Conservation (phyloP, 805 yeast species). For the Suhomyces kilbournensis region DNA sequence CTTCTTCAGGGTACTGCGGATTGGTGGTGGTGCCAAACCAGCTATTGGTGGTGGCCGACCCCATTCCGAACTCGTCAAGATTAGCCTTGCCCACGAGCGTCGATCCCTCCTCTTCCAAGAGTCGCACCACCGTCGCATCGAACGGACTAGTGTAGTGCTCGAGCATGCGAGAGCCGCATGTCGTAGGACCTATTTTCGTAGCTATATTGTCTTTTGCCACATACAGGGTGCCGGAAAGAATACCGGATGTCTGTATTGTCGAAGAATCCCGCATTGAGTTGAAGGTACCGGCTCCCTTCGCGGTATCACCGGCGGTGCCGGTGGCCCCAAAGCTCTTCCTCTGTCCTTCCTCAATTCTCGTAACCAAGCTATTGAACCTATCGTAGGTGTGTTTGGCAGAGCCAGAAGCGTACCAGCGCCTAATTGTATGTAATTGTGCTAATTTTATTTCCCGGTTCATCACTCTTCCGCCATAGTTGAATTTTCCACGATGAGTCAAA, state of each 20-base stretch:
- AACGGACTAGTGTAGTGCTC: slow-evolving; percentile 67
- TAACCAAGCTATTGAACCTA: slow-evolving; percentile 1
- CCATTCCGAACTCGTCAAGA: slow-evolving; percentile 98
- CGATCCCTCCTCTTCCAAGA: slow-evolving; percentile 54
- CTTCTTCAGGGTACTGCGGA: slow-evolving; percentile 33
- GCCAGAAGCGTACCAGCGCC: neutral
- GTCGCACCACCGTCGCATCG: slow-evolving; percentile 67
- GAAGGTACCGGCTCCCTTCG: neutral
- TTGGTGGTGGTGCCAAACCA: slow-evolving; percentile 57
- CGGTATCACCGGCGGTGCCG: neutral
- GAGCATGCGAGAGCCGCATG: slow-evolving; percentile 74
- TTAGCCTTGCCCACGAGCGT: slow-evolving; percentile 75
- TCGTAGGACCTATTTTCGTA: slow-evolving; percentile 60
- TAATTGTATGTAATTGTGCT: neutral
- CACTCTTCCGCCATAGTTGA: neutral
- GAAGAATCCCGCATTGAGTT: neutral
- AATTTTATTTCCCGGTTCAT: neutral
- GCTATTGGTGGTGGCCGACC: slow-evolving; percentile 62
- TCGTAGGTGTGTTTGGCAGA: neutral
- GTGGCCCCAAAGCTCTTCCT: neutral
- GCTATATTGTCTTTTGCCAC: slow-evolving; percentile 76
- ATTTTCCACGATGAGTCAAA: slow-evolving; percentile 5
- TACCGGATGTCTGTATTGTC: neutral
- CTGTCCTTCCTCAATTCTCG: neutral
- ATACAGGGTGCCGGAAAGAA: slow-evolving; percentile 1